Conservation (phyloP, 371 early-diverging fungal genomes). For the Apophysomyces elegans region DNA sequence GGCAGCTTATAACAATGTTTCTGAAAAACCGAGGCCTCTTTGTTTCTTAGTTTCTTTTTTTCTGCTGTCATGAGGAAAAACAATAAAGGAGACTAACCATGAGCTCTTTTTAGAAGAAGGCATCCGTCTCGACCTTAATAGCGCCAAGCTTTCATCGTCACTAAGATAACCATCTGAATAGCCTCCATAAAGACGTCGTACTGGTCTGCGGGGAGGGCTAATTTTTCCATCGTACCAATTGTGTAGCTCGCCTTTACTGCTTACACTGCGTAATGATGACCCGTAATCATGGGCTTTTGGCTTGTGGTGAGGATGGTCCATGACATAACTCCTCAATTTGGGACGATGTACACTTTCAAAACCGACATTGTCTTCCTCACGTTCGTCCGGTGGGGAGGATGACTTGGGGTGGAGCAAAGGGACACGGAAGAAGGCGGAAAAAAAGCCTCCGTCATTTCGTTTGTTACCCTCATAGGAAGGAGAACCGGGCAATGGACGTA, state of each 20-base stretch:
- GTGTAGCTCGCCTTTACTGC: neutral
- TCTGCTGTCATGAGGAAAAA: neutral
- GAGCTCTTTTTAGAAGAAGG: neutral
- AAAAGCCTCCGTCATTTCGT: slow-evolving; percentile 8
- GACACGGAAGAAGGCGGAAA: slow-evolving; percentile 20
- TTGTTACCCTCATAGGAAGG: slow-evolving; percentile 8
- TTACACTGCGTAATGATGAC: neutral
- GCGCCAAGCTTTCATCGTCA: slow-evolving; percentile 47
- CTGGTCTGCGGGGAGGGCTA: neutral
- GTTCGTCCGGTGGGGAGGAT: slow-evolving; percentile 4
- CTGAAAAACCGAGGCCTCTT: slow-evolving; percentile 19
- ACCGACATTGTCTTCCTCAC: slow-evolving; percentile 15
- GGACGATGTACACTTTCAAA: slow-evolving; percentile 24
- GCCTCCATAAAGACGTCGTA: neutral
- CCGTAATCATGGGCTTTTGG: slow-evolving; percentile 9
- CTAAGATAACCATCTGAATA: slow-evolving; percentile 44
- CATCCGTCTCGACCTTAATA: slow-evolving; percentile 14
- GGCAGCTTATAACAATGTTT: slow-evolving; percentile 18
- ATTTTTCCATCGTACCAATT: slow-evolving; percentile 1
- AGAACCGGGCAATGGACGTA: slow-evolving; percentile 21
- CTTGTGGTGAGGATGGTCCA: slow-evolving; percentile 35
- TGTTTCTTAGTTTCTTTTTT: neutral
- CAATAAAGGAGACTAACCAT: neutral
- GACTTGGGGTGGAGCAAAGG: neutral
- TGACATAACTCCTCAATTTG: slow-evolving; percentile 34